Conservation (phyloP, 177 flowering plant species). For the Tripterygium wilfordii region DNA sequence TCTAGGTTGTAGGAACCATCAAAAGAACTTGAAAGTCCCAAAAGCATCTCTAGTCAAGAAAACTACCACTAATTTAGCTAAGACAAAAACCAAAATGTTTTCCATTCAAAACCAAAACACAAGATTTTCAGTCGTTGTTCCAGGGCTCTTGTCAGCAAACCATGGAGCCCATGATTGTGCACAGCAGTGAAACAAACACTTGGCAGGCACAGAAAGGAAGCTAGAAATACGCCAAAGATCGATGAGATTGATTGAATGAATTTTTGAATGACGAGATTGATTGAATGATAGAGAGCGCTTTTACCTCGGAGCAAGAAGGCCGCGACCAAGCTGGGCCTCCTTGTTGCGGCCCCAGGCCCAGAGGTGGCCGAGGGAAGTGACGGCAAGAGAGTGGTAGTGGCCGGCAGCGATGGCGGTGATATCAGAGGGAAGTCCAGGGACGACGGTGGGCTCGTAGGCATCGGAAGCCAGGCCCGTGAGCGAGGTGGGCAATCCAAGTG, state of each 20-base stretch:
- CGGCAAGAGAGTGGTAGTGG: constrained; percentile 91
- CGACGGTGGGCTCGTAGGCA: constrained; percentile 73
- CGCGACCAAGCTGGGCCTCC: constrained; percentile 83
- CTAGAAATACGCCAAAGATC: no score
- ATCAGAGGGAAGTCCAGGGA: constrained; percentile 61
- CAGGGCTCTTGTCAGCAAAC: no score
- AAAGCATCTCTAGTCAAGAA: no score
- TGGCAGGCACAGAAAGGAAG: constrained; percentile 2
- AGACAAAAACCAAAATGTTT: constrained; percentile 1
- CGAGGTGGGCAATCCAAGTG: constrained; percentile 58
- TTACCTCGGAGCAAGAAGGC: constrained; percentile 41
- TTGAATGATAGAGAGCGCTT: background rate
- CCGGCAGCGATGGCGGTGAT: constrained; percentile 58
- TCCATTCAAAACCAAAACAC: no score
- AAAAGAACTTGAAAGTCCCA: no score
- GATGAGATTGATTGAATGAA: no score
- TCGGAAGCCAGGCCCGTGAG: constrained; percentile 44
- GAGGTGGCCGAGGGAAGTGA: constrained; percentile 57
- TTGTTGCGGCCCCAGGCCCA: constrained; percentile 98
- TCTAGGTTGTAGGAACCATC: no score
- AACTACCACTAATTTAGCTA: background rate
- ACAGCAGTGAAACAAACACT: constrained; percentile 1
- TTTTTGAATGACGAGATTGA: no score
- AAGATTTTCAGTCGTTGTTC: background rate
- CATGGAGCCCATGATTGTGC: no score